These are phyloP conservation scores for Ogataea corticis DNA, from an alignment of 805 yeast genomes.

Conservation along the genomic window DNA sequence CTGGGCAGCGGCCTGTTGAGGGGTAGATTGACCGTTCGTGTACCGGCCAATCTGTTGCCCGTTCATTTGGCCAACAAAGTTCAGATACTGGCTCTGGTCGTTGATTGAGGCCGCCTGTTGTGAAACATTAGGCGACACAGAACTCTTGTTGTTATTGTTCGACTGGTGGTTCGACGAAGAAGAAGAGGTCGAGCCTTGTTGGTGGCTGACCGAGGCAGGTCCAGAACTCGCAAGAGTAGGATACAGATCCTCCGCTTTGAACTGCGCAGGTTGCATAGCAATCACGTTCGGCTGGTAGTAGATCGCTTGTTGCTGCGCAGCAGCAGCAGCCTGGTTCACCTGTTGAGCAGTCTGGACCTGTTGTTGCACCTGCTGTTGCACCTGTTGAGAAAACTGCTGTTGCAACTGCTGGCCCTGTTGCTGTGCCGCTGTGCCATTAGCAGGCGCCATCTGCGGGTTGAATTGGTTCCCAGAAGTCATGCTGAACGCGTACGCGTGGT, in stretches of 20 bases:
- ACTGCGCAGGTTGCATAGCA: conserved; percentile 22
- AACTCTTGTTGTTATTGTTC: conserved; percentile 13
- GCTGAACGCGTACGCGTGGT: conserved; percentile 28
- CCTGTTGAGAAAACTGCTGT: conserved; percentile 16
- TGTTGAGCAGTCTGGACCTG: conserved; percentile 14
- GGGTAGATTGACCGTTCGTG: conserved; percentile 18
- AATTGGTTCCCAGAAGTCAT: conserved; percentile 22
- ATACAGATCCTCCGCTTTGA: conserved; percentile 28
- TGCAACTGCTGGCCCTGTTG: conserved; percentile 18
- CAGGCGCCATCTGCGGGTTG: conserved; percentile 23
- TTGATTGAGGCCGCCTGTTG: conserved; percentile 21
- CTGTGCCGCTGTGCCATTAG: conserved; percentile 20
- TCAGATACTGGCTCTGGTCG: conserved; percentile 24
- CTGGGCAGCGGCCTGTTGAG: conserved; percentile 16
- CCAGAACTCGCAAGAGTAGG: conserved; percentile 18
- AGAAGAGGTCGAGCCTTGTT: conserved; percentile 11
- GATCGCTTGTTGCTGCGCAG: conserved; percentile 19
- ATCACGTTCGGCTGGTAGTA: conserved; percentile 19
- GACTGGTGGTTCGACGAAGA: conserved; percentile 17
- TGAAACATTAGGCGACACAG: conserved; percentile 26
- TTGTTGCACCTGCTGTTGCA: conserved; percentile 14
- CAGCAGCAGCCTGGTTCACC: conserved; percentile 16
- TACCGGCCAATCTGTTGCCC: conserved; percentile 24
- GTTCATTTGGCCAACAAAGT: conserved; percentile 23
- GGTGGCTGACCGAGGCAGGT: conserved; percentile 8